Conservation (phyloP, 305 asterid genomes). For the Fraxinus sp. region DNA sequence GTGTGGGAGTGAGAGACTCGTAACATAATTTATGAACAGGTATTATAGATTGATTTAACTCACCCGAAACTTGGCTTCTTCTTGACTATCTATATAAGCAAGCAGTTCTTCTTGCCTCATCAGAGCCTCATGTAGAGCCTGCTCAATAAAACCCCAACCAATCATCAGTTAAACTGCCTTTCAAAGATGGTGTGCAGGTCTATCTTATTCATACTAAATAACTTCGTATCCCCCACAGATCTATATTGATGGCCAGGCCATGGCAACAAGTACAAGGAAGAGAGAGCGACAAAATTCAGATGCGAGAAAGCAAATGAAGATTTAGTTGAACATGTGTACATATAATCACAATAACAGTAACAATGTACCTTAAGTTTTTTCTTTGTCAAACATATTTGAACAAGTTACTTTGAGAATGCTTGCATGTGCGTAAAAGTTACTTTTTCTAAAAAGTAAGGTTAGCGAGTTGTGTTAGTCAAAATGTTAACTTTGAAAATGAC, state of each 20-base stretch:
- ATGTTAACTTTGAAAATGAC: not conserved
- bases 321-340: not conserved
- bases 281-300: not conserved
- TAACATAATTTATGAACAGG: not conserved
- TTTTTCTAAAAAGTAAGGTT: not conserved
- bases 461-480: not conserved
- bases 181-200: not conserved
- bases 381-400: not conserved
- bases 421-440: no score
- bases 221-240: not conserved
- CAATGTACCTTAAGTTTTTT: no score
- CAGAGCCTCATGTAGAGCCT: constrained; percentile 94
- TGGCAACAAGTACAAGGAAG: not conserved
- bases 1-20: not conserved
- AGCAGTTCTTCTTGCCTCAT: constrained; percentile 98
- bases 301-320: not conserved
- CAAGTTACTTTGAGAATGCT: not conserved
- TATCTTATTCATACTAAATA: not conserved
- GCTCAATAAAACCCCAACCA: constrained; percentile 12
- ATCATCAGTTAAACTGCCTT: not conserved
- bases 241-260: not conserved
- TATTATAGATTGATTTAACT: constrained; percentile 27
- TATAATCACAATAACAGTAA: not conserved
- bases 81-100: constrained; percentile 89
- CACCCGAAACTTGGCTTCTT: constrained; percentile 76